Evolutionary conservation across 352 stramenopile genomes (phyloP), one percentile per base, ranked within the genome.

Genomic region (Elongisporangium undulatum): DNA sequence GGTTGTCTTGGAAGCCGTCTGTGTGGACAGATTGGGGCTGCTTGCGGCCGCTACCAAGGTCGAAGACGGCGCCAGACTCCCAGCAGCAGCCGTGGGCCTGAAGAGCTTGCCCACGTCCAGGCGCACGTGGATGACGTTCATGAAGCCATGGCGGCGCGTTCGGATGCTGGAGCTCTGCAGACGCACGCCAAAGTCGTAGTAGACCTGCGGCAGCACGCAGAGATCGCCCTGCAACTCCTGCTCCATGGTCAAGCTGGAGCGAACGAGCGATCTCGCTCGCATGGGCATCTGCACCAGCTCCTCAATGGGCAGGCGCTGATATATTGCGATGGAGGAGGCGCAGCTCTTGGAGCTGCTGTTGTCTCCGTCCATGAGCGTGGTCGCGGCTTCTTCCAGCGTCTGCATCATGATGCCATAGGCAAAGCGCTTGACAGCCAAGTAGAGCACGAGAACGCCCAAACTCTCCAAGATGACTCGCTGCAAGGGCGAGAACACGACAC

Each of bases 131-230:
- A 90, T 66, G 23, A 82, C 72, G 34, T 71, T 85, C 45, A 62
- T 60, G 56, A 90, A 90, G 0, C 81, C 71, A 1, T 67, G 60
- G 26, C 74, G 77, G 8, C 29, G 29, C 24, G 76, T 82, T 23
- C 70, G 76, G 59, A 90, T 70, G 51, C 72, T 70, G 22, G 68
- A 71, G 56, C 75, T 67, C 19, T 76, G 77, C 2, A 80, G 54
- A n/a, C 81, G 50, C 4, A 88, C 55, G 1, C 80, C 80, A 52
- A 81, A 84, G 20, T 84, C 70, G 23, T 85, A 76, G 56, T 90
- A 88, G n/a, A 82, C 59, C 3, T 74, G 68, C 9, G 77, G 78
- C 4, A 63, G 64, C 17, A 90, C 67, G 59, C 82, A 88, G 2
- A 69, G 59, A 24, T 80, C 58, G 16, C 67, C 58, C 16, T 77